Percentiles rank a stretch among this genome's conserved stretches.
Conservation (phyloP, 2,329 filamentous ascomycete species). For the Colletotrichum aenigma region DNA sequence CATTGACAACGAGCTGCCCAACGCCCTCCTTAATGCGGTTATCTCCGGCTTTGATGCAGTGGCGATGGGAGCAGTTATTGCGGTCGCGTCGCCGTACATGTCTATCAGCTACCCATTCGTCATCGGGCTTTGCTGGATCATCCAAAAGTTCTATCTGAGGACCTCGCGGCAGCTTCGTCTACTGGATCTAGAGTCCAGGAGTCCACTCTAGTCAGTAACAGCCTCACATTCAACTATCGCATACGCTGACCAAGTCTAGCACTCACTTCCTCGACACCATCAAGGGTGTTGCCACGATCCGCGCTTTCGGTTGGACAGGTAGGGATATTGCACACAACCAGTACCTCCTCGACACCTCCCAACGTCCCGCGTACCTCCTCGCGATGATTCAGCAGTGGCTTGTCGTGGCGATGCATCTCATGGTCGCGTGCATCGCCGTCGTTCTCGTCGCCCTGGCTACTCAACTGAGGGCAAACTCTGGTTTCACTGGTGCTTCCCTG, state of each 20-base stretch:
- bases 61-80: conserved; percentile 48
- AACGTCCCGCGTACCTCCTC: conserved; percentile 59
- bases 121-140: conserved; percentile 42
- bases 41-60: conserved; percentile 26
- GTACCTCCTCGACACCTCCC: conserved; percentile 52
- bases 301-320: conserved; percentile 57
- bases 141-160: conserved; percentile 60
- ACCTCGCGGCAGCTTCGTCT: conserved; percentile 61
- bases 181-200: conserved; percentile 61
- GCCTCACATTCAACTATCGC: fast-evolving
- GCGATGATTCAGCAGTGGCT: conserved; percentile 62
- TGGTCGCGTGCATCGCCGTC: conserved; percentile 50
- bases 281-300: conserved; percentile 54
- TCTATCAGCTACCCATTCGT: conserved; percentile 51
- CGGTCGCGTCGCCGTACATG: conserved; percentile 39
- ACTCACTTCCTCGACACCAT: conserved; percentile 56
- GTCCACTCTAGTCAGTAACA: conserved; percentile 52
- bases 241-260: conserved; percentile 19
- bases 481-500: conserved; percentile 36
- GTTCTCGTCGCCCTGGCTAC: conserved; percentile 53
- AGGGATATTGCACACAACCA: conserved; percentile 47
- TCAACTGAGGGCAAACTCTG: conserved; percentile 32
- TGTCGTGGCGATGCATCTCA: conserved; percentile 49
- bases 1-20: conserved; percentile 36
- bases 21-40: conserved; percentile 27